Conservation (phyloP, 2,329 filamentous ascomycete species). For the Berkeleyomyces basicola region DNA sequence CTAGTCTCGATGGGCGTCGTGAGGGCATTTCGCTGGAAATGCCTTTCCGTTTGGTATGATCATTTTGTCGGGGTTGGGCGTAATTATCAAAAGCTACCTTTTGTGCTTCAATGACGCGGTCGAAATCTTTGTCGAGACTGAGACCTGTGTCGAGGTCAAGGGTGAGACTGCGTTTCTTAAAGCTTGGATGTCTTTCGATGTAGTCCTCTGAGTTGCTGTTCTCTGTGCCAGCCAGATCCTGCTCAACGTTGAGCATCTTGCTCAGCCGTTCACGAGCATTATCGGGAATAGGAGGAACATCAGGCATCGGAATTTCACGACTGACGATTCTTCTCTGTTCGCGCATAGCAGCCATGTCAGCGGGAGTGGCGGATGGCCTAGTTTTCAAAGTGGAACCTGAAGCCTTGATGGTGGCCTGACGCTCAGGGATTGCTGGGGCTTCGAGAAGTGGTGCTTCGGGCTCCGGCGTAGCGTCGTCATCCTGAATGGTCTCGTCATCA, state of each 20-base stretch:
- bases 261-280: conserved; percentile 38
- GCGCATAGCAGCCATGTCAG: conserved; percentile 71
- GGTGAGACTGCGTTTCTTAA: conserved; percentile 69
- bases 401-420: conserved; percentile 75
- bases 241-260: conserved; percentile 31
- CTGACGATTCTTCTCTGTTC: conserved; percentile 75
- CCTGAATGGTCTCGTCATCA: conserved; percentile 15
- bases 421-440: conserved; percentile 58
- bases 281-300: conserved; percentile 29
- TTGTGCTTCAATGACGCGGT: conserved; percentile 87
- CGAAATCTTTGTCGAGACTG: conserved; percentile 82
- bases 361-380: conserved; percentile 69
- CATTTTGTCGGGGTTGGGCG: not conserved
- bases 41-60: not conserved
- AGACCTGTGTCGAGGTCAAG: conserved; percentile 69
- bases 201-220: conserved; percentile 23
- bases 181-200: conserved; percentile 49
- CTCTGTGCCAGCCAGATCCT: conserved; percentile 22
- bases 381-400: conserved; percentile 78
- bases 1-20: not conserved
- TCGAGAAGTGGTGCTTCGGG: conserved; percentile 29
- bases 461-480: conserved; percentile 15
- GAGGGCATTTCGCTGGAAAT: conserved; percentile 1
- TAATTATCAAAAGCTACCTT: conserved; percentile 54
- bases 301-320: conserved; percentile 48